Evolutionary conservation across 1,284 basidiomycete genomes (phyloP).

Genomic region (Stereum hirsutum): DNA sequence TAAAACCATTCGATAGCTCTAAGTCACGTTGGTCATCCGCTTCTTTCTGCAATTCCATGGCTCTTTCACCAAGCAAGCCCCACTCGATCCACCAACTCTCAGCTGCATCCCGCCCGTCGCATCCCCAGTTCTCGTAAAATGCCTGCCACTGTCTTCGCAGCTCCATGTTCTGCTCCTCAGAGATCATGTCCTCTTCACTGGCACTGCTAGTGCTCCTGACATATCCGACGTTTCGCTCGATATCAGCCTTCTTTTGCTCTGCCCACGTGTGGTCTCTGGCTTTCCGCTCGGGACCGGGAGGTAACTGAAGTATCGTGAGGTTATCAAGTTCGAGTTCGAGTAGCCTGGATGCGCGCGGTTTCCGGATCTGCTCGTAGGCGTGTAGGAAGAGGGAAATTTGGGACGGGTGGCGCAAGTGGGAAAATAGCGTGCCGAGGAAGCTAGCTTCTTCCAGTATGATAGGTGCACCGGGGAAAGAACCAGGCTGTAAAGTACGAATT

Average conservation of each 20-base stretch:
- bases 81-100: conserved; percentile 8
- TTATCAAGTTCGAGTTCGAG: conserved; percentile 11
- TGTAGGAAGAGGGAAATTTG: conserved; percentile 15
- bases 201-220: conserved; percentile 12
- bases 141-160: conserved; percentile 12
- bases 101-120: conserved; percentile 11
- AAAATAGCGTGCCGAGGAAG: conserved; percentile 18
- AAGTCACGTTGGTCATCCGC: no score
- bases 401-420: conserved; percentile 11
- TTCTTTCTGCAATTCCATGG: no score
- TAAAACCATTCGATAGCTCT: no score
- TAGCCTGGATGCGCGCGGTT: conserved; percentile 12
- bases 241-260: no score
- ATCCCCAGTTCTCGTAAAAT: conserved; percentile 11
- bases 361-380: conserved; percentile 18
- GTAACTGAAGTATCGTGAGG: no score
- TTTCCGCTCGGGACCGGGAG: no score
- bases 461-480: conserved; percentile 16
- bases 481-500: no score
- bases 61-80: conserved; percentile 6
- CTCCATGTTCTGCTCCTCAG: conserved; percentile 8
- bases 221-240: no score
- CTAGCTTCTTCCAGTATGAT: conserved; percentile 21
- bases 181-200: conserved; percentile 6
- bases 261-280: no score